Evolutionary conservation across 129 eudicot species (phyloP), one percentile per base, ranked within the genome.

Genomic region (Centella asiatica): DNA sequence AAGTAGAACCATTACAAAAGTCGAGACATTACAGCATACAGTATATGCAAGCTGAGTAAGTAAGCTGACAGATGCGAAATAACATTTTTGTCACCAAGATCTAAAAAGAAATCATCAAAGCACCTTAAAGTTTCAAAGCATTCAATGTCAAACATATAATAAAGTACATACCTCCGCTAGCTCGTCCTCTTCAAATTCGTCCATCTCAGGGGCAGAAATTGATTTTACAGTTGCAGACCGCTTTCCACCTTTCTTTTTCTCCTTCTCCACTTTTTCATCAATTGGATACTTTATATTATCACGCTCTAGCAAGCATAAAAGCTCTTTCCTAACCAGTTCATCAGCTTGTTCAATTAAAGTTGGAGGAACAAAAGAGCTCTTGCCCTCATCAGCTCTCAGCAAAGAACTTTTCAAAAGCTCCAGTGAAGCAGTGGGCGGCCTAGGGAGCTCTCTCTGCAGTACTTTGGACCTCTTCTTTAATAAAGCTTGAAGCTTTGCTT

Each of bases 341-440:
- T 88, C 99, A 62, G 99, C 99, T 75, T 84, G 92, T 80, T 93
- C 99, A 33, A 88, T 77, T 61, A 74, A 64, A 7, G 99, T 93
- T 66, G 96, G 95, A 34, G 99, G 99, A 56, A 84, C 99, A 70
- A 93, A 82, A 52, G 96, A 82, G 80, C 99, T 93, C 70, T 93
- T 93, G 47, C 88, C 96, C 67, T 82, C 99, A 64, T 82, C 95
- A 23, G 88, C 82, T 75, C 76, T 78, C 24, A 85, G 68, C 73
- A 93, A 55, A 11, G 96, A 84, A 37, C 65, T 72, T 62, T 66
- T 87, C 18, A 93, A 74, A 33, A 93, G 72, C 49, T 87, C 99
- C 71, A 93, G 39, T 24, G 99, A 80, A 61, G 87, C 80, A 72
- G 70, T 59, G 25, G 96, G 99, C 28, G 96, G 96, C 54, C 99